Evolutionary conservation across 768 basidiomycete genomes (phyloP), one percentile per base, ranked within the genome.

Genomic region (Podaxis mareebaensis): DNA sequence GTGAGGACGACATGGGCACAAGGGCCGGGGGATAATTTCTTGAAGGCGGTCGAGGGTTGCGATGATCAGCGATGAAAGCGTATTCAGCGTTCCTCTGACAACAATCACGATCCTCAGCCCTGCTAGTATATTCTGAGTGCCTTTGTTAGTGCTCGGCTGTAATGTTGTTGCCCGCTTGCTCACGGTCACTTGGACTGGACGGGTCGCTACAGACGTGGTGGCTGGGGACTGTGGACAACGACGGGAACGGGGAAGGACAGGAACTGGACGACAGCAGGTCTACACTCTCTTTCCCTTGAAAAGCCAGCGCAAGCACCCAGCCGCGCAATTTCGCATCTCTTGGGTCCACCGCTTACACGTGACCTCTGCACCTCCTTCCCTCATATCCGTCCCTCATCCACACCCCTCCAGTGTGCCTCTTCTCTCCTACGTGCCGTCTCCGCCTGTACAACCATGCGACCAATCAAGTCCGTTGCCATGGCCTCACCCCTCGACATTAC

Each of bases 1-100:
- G 81, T 59, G 82, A 67, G 56, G 77, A 78, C 66, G 78, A 77
- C 80, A 81, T 82, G 69, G 69, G 67, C 66, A 66, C 56, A 58
- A 58, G 53, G 54, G 63, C 26, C 42, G 13, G 11, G 2, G 15
- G n/a, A 48, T 33, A 30, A 15, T n/a, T 53, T 53, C 52, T 13
- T 24, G 52, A 33, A 33, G 17, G 30, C 15, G 30, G 17, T 28
- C 30, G 57, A 20, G 57, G 57, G 24, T 15, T 60, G 48, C 48
- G 46, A 44, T 39, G 58, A 60, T 60, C 58, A 51, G 20, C 58
- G 56, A 58, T 58, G 40, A 10, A 40, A 38, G 13, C 17, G 36
- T 10, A 33, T 33, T 33, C 33, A 17, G 42, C 42, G 57, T 48
- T 58, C 44, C 57, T 52, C 59, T 60, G 59, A 52, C 59, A 52